Base-by-base conservation (phyloP, 2,329 filamentous ascomycete genomes). In the Cryphonectria japonica region DNA sequence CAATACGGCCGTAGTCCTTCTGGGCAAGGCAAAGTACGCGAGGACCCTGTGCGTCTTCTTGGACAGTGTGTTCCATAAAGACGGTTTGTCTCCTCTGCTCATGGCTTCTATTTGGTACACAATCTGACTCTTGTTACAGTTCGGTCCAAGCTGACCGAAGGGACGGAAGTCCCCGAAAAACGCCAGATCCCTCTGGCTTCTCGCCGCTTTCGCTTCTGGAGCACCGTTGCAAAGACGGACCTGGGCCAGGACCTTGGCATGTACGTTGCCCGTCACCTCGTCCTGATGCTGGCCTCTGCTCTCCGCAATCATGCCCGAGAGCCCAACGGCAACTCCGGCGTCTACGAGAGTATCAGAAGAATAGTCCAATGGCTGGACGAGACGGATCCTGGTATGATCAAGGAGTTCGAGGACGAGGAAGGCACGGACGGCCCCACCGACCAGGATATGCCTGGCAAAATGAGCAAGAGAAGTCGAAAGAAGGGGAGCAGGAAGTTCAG, bases 211-310 rank as follows among this genome's bases (percentile, higher is more conserved):
- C 11, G 22, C 34, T 65, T 13, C 67, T 57, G 67, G 37, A 64
- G 19, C n/a, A 50, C 63, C 34, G 52, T 69, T 26, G 50, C 29
- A 0, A 41, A 65, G 5, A 57, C 50, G 2, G 14, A 11, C 26
- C 16, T 69, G 39, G 50, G 34, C 29, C 16, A 32, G 29, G 11
- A 50, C 29, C 54, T 65, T 22, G 54, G 61, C 39, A 41, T 11
- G 8, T 19, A 22, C 22, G 61, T 69, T 26, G 46, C 50, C 22
- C 67, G 67, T 1, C 67, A 69, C 7, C 16, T 69, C 37, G 63
- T 54, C 1, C 50, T 69, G n/a, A 57, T 64, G 61, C 37, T 69
- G 6, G 46, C 46, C 1, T 9, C 34, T 3, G 46, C 67, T 3
- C 22, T 26, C 60, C n/a, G 14, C 3, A 32, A 14, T n/a, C 13